These are phyloP conservation scores for Trichoderma parareesei DNA, from an alignment of 495 filamentous ascomycete genomes.

Conservation along the genomic window DNA sequence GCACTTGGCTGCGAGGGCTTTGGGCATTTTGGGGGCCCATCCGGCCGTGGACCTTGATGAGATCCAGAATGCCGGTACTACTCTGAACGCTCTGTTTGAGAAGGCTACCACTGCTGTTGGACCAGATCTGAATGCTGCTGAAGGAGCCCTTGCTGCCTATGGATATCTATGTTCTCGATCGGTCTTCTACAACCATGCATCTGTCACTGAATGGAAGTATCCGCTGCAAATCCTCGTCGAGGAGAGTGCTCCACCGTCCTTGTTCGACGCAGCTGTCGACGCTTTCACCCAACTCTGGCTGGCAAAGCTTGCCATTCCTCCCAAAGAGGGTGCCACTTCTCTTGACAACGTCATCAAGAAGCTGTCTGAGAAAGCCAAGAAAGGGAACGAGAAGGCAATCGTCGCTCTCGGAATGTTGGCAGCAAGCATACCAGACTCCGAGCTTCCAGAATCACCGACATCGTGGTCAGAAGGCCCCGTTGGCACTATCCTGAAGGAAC, in stretches of 20 bases:
- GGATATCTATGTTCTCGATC: conserved; percentile 22
- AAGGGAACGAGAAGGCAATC: conserved; percentile 76
- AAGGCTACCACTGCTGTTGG: conserved; percentile 23
- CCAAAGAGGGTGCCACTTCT: conserved; percentile 16
- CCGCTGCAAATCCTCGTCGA: background rate
- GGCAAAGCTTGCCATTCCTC: conserved; percentile 40
- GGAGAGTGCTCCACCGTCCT: conserved; percentile 1
- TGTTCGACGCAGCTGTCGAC: conserved; percentile 46
- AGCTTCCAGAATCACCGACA: background rate
- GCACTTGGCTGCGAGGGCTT: conserved; percentile 53
- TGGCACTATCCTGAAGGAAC: conserved; percentile 44
- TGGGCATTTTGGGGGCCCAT: conserved; percentile 73
- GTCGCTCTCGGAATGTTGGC: conserved; percentile 60
- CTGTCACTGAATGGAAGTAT: background rate
- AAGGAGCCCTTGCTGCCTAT: conserved; percentile 27
- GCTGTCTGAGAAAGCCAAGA: conserved; percentile 58
- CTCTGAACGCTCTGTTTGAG: conserved; percentile 17
- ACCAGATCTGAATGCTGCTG: conserved; percentile 29
- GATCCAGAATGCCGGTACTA: conserved; percentile 11
- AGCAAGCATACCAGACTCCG: conserved; percentile 36
- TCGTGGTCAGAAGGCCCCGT: conserved; percentile 22
- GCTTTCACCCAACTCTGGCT: conserved; percentile 70
- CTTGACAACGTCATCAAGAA: conserved; percentile 43
- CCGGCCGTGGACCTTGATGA: conserved; percentile 29
- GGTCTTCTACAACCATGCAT: conserved; percentile 19